Base-by-base conservation (phyloP, 148 eudicot genomes). In the Cornus suecica region DNA sequence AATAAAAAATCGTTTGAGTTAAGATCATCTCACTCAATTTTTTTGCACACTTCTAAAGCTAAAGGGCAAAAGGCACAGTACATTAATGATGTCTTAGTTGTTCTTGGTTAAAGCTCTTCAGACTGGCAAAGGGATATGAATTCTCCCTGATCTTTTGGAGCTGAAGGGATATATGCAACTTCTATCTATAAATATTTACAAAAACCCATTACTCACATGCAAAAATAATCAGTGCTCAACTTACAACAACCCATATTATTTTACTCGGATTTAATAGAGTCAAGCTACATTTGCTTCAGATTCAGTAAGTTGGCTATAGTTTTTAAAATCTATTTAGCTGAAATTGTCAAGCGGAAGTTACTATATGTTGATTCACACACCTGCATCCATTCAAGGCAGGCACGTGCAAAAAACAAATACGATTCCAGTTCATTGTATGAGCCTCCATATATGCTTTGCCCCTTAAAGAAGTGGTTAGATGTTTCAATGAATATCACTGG, bases 381-480 rank as follows among this genome's bases (percentile, higher is more conserved):
- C 97, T 92, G 97, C 93, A 92, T 86, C 91, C 91, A 90, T 74
- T 92, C 97, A 48, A 92, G 94, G 88, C 97, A 88, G 51, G 97
- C 97, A 85, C 94, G 97, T 76, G 86, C 87, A 72, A 90, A 92
- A 77, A 90, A 92, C 78, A 90, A 73, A 81, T 92, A 92, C 6
- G 97, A 92, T 78, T 92, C 97, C 72, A 90, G 76, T 80, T 92
- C 97, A 78, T 92, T 85, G 79, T 87, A 92, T 41, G 93, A 89
- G 76, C 97, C 97, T 79, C 97, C 97, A 75, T 92, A 92, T 45
- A 90, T 87, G 72, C 77, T 69, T 48, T 72, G 75, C 28, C 97
- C 97, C 80, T 92, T 92, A 61, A 92, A 92, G 83, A 90, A 92
- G 32, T 84, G 83, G 77, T 90, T 92, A 63, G 79, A 65, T 37